These are phyloP conservation scores for Aphanocladium album DNA, from an alignment of 2,329 filamentous ascomycete species.

Conservation along the genomic window DNA sequence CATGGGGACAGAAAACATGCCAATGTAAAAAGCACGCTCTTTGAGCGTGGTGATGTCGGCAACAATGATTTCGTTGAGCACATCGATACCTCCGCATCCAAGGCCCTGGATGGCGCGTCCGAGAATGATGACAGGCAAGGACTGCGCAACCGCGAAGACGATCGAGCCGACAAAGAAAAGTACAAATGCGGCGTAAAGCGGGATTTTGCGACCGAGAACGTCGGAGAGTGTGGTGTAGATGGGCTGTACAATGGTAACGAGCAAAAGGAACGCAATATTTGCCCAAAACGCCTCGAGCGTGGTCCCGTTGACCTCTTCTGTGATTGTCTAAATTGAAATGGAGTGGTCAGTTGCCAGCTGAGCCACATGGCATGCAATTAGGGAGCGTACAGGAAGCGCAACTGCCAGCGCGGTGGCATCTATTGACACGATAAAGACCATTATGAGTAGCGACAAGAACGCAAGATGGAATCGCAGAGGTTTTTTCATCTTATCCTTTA, in stretches of 20 bases:
- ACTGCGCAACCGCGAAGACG: slow-evolving; percentile 28
- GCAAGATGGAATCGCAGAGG: not conserved
- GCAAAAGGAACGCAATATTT: slow-evolving; percentile 63
- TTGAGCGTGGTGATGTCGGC: slow-evolving; percentile 30
- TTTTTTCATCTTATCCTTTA: not conserved
- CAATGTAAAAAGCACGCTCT: slow-evolving; percentile 26
- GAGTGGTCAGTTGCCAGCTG: not conserved
- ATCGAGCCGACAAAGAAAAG: slow-evolving; percentile 38
- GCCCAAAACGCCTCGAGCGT: slow-evolving; percentile 65
- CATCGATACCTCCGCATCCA: slow-evolving; percentile 28
- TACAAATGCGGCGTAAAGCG: slow-evolving; percentile 23
- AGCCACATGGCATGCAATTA: no score
- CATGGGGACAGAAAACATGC: slow-evolving; percentile 21
- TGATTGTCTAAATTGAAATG: slow-evolving; percentile 31
- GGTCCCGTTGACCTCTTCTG: slow-evolving; percentile 44
- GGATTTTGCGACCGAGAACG: slow-evolving; percentile 29
- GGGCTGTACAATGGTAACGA: slow-evolving; percentile 56
- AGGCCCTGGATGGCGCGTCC: slow-evolving; percentile 30
- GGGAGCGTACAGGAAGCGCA: not conserved
- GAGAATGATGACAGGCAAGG: slow-evolving; percentile 24
- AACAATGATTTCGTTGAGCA: slow-evolving; percentile 26
- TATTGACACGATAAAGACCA: not conserved
- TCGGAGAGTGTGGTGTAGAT: slow-evolving; percentile 29
- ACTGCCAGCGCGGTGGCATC: slow-evolving; percentile 1
- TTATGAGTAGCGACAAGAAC: not conserved